Percentiles rank a stretch among this genome's conserved stretches.
Evolutionary conservation across 179 eudicot genomes (phyloP).

Genomic region (Corrigiola litoralis): DNA sequence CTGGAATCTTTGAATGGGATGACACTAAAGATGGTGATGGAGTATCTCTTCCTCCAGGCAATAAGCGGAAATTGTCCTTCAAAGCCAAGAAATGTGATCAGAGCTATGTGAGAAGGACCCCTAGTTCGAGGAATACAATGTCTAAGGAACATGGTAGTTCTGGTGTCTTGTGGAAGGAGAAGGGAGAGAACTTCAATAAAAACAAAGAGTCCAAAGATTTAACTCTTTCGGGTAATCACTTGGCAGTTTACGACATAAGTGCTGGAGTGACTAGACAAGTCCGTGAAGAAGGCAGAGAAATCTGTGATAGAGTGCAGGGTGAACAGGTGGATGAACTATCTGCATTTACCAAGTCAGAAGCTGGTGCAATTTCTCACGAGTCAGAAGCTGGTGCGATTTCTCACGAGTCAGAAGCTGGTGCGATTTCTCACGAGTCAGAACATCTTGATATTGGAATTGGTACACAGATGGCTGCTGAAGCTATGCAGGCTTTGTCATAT

Average conservation of each 20-base stretch:
- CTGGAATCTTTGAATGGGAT: slow-evolving; percentile 27
- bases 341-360: slow-evolving; percentile 1
- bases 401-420: slow-evolving; percentile 6
- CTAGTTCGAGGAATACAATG: neutral
- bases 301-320: neutral
- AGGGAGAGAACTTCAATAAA: too few relatives aligned
- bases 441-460: slow-evolving; percentile 24
- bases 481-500: slow-evolving; percentile 28
- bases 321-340: neutral
- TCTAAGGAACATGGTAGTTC: neutral
- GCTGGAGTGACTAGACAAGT: neutral
- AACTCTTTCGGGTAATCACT: neutral
- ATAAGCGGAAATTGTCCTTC: neutral
- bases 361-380: neutral
- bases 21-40: slow-evolving; percentile 9
- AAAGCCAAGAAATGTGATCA: slow-evolving; percentile 12
- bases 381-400: slow-evolving; percentile 2
- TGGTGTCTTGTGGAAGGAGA: neutral
- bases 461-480: slow-evolving; percentile 36
- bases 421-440: slow-evolving; percentile 13
- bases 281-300: slow-evolving; percentile 5
- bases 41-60: slow-evolving; percentile 1
- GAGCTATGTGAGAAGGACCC: slow-evolving; percentile 23
- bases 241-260: slow-evolving; percentile 3
- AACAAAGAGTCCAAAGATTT: neutral